Evolutionary conservation across 176 grass and related monocot genomes (phyloP).

Genomic region (Aegilops umbellulata): DNA sequence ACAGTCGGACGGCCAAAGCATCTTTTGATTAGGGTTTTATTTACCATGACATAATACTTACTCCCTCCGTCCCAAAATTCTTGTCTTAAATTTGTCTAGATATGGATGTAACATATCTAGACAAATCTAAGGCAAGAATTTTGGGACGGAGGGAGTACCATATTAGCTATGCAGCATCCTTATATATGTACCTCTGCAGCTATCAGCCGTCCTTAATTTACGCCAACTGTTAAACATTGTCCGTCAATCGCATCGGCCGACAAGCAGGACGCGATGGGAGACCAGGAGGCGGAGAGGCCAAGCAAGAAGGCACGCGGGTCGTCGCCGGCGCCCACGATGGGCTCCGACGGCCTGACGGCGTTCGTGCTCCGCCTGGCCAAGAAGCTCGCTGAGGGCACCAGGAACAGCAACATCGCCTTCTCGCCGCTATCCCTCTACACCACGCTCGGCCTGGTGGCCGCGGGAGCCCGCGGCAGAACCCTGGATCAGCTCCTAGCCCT

Average conservation of each 20-base stretch:
- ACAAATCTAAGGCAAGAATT: too few species aligned
- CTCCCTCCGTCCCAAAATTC: too few species aligned
- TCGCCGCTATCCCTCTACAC: constrained; percentile 38
- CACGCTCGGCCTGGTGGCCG: not conserved
- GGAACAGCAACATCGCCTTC: constrained; percentile 30
- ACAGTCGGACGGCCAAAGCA: not conserved
- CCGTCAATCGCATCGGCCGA: not conserved
- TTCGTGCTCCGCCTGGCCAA: not conserved
- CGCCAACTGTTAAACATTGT: not conserved
- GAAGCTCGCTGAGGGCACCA: not conserved
- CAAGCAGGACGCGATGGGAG: too few species aligned
- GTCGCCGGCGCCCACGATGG: too few species aligned
- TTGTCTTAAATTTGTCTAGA: too few species aligned
- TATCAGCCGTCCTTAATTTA: not conserved
- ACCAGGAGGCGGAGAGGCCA: not conserved
- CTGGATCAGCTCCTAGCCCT: constrained; percentile 13
- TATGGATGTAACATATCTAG: too few species aligned
- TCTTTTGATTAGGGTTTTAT: not conserved
- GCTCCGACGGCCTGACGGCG: not conserved
- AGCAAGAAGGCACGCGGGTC: not conserved
- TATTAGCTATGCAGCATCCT: too few species aligned
- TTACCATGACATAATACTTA: too few species aligned
- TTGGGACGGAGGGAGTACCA: too few species aligned
- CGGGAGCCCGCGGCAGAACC: not conserved
- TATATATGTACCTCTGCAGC: too few species aligned